These are phyloP conservation scores for Hyphopichia wangnamkhiaoensis DNA, from an alignment of 1,139 yeast genomes.

Conservation along the genomic window DNA sequence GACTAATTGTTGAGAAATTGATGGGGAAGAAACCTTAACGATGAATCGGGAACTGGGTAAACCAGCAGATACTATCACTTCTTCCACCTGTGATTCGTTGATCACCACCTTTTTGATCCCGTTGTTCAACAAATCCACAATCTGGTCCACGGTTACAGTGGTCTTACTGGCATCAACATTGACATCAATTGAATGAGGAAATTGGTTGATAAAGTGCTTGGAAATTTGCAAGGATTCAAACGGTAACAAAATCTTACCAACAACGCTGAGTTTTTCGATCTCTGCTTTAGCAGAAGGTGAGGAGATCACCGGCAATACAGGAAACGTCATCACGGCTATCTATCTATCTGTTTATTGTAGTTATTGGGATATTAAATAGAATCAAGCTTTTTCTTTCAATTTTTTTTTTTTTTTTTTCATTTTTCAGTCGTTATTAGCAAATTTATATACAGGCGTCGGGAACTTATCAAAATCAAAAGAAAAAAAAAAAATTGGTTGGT, in stretches of 20 bases:
- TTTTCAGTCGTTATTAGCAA: neutral
- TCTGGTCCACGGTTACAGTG: slow-evolving; percentile 34
- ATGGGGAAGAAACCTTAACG: slow-evolving; percentile 27
- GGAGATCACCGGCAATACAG: slow-evolving; percentile 42
- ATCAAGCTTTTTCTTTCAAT: neutral
- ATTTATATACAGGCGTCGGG: neutral
- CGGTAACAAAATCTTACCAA: slow-evolving; percentile 43
- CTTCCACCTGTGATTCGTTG: slow-evolving; percentile 28
- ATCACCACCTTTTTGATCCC: slow-evolving; percentile 64
- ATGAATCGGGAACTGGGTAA: slow-evolving; percentile 64
- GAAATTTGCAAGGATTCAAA: slow-evolving; percentile 24
- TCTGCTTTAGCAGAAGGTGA: slow-evolving; percentile 20
- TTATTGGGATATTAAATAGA: neutral
- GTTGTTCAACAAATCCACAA: slow-evolving; percentile 61
- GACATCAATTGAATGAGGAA: slow-evolving; percentile 33
- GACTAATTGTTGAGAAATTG: slow-evolving; percentile 13
- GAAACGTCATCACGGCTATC: no score
- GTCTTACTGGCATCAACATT: slow-evolving; percentile 34
- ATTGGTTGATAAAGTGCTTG: slow-evolving; percentile 38
- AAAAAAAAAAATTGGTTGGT: neutral
- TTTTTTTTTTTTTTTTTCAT: neutral
- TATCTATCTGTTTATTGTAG: no score
- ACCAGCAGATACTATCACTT: slow-evolving; percentile 44
- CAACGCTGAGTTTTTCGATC: slow-evolving; percentile 31
- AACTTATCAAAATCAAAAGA: neutral